Base-by-base conservation (phyloP, 75 land plant genomes). In the Larix kaempferi region DNA sequence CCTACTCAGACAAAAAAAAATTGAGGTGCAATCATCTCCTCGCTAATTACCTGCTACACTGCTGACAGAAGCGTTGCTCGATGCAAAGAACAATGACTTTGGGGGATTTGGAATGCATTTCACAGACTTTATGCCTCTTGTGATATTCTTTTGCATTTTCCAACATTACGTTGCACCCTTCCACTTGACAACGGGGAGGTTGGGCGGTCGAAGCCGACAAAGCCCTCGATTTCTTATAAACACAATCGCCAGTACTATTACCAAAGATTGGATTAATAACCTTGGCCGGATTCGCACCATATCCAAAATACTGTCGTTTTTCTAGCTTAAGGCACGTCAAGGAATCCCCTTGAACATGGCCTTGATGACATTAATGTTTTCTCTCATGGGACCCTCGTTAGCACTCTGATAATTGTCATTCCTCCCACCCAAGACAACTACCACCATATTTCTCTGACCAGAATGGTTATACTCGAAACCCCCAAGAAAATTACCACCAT, bases 101-200 rank as follows among this genome's bases (percentile, higher is more conserved):
- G n/a, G n/a, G 86, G n/a, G 83, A 65, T 15, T 88, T 88, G 4
- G 90, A 88, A 63, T 88, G 90, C 78, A 79, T 73, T 61, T 87
- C 90, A 65, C 90, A 88, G 14, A 88, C 90, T 44, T 88, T 88
- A 59, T 88, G 90, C 25, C 88, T 87, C 22, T 75, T 75, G 80
- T 88, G 88, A 57, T 88, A 88, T 26, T 84, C 80, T 78, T 88
- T 88, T 5, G 86, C 85, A 19, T 83, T 76, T 16, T 57, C 86
- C 6, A 88, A 82, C 58, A 84, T 86, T 54, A 76, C 78, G 58
- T 81, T 77, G 74, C 90, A 88, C 2, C 86, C 88, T 54, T 86
- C 85, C n/a, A 86, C 90, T 77, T 88, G 90, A 64, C 90, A 88
- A 16, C 85, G 76, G 19, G 90, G 83, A 35, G 81, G 77, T 49